Evolutionary conservation across 2,329 filamentous ascomycete genomes (phyloP).

Genomic region (Xylariaceae sp.): DNA sequence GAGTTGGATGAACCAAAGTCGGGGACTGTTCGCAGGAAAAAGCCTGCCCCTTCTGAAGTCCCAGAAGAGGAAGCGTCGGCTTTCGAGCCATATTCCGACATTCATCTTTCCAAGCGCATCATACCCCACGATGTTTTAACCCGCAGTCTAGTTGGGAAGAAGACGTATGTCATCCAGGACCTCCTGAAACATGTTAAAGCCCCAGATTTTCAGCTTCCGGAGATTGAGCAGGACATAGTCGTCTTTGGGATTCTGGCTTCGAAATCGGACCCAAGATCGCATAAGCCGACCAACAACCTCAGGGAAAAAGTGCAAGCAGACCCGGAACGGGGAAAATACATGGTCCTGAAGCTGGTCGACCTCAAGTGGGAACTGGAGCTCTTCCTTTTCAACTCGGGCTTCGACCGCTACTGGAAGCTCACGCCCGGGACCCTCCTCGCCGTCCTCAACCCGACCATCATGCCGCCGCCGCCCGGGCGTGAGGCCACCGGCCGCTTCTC

Average conservation of each 20-base stretch:
- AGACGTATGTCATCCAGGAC: slow-evolving; percentile 69
- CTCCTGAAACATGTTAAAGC: slow-evolving; percentile 74
- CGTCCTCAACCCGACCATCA: slow-evolving; percentile 82
- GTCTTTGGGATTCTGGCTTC: slow-evolving; percentile 81
- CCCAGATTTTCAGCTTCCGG: slow-evolving; percentile 74
- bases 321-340: slow-evolving; percentile 69
- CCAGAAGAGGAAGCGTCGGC: slow-evolving; percentile 46
- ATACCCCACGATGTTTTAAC: slow-evolving; percentile 75
- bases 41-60: slow-evolving; percentile 25
- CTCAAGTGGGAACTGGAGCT: slow-evolving; percentile 86
- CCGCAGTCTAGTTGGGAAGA: slow-evolving; percentile 71
- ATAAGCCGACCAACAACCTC: slow-evolving; percentile 39
- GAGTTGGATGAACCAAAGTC: slow-evolving; percentile 19
- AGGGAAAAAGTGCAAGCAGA: slow-evolving; percentile 45
- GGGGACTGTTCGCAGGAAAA: slow-evolving; percentile 17
- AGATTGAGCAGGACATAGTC: slow-evolving; percentile 80
- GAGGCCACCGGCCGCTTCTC: slow-evolving; percentile 78
- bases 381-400: slow-evolving; percentile 85
- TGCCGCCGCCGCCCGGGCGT: slow-evolving; percentile 73
- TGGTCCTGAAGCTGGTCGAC: slow-evolving; percentile 83
- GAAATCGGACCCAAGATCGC: slow-evolving; percentile 71
- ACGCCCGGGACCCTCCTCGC: slow-evolving; percentile 84
- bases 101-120: slow-evolving; percentile 76
- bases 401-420: slow-evolving; percentile 91
- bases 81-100: slow-evolving; percentile 79